A percentile compares a stretch with the other conserved stretches of the same genome.
Conservation (phyloP, 2,329 filamentous ascomycete species). For the Fusarium poae region DNA sequence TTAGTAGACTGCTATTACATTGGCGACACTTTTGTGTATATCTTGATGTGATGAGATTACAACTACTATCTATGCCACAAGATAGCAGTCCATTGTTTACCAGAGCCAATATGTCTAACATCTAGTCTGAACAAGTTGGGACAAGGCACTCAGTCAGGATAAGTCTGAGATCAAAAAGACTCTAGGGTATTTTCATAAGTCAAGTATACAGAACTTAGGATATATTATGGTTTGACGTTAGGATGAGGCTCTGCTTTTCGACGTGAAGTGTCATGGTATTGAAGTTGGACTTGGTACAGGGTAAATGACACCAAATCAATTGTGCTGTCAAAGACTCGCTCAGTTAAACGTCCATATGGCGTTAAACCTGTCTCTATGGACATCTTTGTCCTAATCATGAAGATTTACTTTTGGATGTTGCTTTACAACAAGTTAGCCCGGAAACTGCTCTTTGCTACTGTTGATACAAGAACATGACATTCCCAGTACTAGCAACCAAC, state of each 20-base stretch:
- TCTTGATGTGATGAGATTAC: too few relatives aligned
- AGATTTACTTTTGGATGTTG: neutral
- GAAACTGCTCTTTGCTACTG: neutral
- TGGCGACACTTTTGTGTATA: too few relatives aligned
- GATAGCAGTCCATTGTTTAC: neutral
- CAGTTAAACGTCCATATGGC: too few relatives aligned
- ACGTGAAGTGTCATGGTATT: too few relatives aligned
- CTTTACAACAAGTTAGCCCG: neutral
- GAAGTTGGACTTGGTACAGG: neutral
- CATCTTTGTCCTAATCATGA: too few relatives aligned
- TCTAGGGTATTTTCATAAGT: neutral
- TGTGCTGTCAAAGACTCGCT: neutral
- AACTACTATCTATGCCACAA: neutral
- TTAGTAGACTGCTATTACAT: neutral
- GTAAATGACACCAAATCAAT: neutral
- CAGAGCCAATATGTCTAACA: neutral
- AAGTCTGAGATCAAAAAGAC: neutral
- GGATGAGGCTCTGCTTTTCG: neutral
- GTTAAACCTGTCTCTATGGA: neutral
- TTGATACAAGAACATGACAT: neutral
- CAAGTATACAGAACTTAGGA: neutral
- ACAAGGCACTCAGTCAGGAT: neutral
- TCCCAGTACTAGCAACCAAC: too few relatives aligned
- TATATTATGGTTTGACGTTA: neutral
- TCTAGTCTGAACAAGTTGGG: neutral